Percentiles rank a stretch among this genome's conserved stretches.
phyloP scores from a whole-genome alignment of 352 stramenopile species.

The Peronosclerospora sorghi region DNA sequence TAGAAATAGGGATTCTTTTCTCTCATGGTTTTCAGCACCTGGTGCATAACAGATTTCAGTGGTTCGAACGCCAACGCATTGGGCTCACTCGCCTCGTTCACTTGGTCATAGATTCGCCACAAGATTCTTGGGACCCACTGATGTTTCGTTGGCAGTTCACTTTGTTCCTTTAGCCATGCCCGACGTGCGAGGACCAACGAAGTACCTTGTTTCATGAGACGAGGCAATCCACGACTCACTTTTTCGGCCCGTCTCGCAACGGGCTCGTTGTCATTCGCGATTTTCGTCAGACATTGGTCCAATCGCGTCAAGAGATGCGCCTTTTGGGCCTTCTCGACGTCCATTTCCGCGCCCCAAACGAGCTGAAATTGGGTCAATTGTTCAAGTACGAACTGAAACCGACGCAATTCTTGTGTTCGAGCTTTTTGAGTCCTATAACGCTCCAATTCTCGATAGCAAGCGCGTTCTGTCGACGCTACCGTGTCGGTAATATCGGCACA shows the following conservation, averaged over 20 bases:
- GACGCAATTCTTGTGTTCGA: conserved; percentile 1
- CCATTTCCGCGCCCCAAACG: conserved; percentile 9
- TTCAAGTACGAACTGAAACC: conserved; percentile 7
- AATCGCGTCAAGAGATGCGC: background rate
- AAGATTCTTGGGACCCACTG: conserved; percentile 30
- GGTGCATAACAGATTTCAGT: conserved; percentile 20
- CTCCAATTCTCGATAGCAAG: conserved; percentile 1
- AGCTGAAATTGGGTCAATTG: conserved; percentile 10
- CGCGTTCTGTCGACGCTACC: background rate
- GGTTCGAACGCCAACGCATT: conserved; percentile 3
- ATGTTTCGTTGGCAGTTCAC: conserved; percentile 14
- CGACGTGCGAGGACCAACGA: conserved; percentile 3
- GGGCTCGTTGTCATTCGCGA: conserved; percentile 2
- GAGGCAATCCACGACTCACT: conserved; percentile 6
- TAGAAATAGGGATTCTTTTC: conserved; percentile 30
- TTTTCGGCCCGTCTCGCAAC: background rate
- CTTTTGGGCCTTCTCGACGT: background rate
- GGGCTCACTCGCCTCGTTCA: background rate
- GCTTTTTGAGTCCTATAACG: conserved; percentile 8
- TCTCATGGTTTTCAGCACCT: conserved; percentile 18
- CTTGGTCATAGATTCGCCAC: conserved; percentile 24
- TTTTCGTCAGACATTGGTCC: conserved; percentile 14
- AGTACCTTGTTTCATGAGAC: conserved; percentile 12
- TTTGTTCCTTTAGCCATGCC: conserved; percentile 3
- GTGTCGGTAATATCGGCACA: conserved; percentile 11